phyloP scores from a whole-genome alignment of 305 asterid species.

The Rubia tinctorum region DNA sequence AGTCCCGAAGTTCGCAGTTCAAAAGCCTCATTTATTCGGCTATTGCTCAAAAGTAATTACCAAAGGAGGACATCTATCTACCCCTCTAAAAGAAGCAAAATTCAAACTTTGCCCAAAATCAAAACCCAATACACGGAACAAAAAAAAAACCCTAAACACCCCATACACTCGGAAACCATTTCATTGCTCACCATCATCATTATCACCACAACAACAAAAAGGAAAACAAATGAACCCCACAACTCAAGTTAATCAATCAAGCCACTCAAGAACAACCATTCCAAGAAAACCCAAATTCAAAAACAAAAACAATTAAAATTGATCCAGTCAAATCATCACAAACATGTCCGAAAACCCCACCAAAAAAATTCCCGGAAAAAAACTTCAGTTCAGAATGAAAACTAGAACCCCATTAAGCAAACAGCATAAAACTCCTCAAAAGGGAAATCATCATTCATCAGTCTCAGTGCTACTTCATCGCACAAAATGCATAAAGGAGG shows the following conservation, averaged over 20 bases:
- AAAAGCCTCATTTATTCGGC: background rate
- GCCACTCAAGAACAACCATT: background rate
- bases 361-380: background rate
- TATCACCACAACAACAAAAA: background rate
- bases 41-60: background rate
- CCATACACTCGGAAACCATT: background rate
- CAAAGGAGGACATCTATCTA: background rate
- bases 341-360: background rate
- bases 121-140: background rate
- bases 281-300: background rate
- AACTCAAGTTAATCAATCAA: conserved; percentile 10
- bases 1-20: background rate
- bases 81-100: background rate
- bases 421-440: background rate
- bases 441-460: conserved; percentile 4
- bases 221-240: background rate
- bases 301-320: background rate
- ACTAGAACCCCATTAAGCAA: conserved; percentile 8
- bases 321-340: conserved; percentile 19
- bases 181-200: background rate
- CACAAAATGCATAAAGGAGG: background rate
- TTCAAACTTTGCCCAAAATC: background rate
- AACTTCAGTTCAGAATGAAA: background rate
- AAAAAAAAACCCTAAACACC: background rate
- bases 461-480: background rate